Base-by-base conservation (phyloP, 2,329 filamentous ascomycete genomes). In the Cryphonectria naterciae region DNA sequence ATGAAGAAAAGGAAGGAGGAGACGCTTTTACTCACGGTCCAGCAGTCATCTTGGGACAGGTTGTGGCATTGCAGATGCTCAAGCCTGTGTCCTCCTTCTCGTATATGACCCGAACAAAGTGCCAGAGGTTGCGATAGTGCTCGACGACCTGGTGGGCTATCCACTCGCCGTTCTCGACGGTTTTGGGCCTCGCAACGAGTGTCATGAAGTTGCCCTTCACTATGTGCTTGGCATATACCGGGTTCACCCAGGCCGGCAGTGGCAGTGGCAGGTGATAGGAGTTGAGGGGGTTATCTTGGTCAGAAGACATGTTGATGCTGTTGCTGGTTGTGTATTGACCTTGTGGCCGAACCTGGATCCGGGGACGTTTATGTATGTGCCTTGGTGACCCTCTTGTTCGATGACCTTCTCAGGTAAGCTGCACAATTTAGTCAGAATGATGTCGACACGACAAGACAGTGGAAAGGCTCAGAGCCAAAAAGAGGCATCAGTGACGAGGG, bases 121-220 rank as follows among this genome's bases (percentile, higher is more conserved):
- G 91, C 83, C 92, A 92, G 32, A 96, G 86, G 73, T 94, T 87
- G 69, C 93, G 90, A 78, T 93, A 94, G 79, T 95, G 92, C 83
- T 96, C 93, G 75, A 95, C 92, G 74, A 94, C 92, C 85, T 96
- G 93, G 82, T 96, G 92, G 73, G 93, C 93, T 75, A 96, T 86
- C 93, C 93, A 97, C 81, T 97, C 93, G 73, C 92, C 93, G 76
- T 92, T 88, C 77, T 96, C 93, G 63, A 96, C 91, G 72, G 94
- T 92, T 81, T 93, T 92, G 17, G 93, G 93, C 79, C 93, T 91
- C 71, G 92, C 92, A 76, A 93, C 94, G 70, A 97, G 83, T 7
- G 93, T 96, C 89, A 95, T 93, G 80, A 97, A 96, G 82, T 96
- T 97, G 72, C 93, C 93, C 83, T 94, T 95, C 76, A 96, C 93